A percentile compares a stretch with the other conserved stretches of the same genome.
phyloP scores from a whole-genome alignment of 306 rosid species.

The Pueraria montana region DNA sequence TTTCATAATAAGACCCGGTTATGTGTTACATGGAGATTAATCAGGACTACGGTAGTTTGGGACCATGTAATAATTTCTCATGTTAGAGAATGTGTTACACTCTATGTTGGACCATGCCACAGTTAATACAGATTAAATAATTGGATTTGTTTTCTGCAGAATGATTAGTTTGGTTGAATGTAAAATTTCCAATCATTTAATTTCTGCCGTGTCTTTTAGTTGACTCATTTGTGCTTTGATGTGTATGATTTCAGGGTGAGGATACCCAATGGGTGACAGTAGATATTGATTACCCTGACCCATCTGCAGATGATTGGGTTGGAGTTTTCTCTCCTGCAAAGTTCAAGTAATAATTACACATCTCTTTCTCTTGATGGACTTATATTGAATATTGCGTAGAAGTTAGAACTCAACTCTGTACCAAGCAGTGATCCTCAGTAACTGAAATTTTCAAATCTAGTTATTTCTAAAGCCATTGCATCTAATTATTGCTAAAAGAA shows the following conservation, averaged over 20 bases:
- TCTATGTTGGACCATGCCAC: neutral
- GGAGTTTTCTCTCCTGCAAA: constrained; percentile 85
- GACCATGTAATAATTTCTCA: no score
- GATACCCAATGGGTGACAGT: constrained; percentile 72
- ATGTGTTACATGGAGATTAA: neutral
- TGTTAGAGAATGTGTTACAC: neutral
- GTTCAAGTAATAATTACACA: constrained; percentile 64
- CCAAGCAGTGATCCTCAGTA: no score
- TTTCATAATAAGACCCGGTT: neutral
- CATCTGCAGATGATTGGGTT: constrained; percentile 72
- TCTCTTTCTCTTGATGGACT: constrained; percentile 15
- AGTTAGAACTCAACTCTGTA: neutral
- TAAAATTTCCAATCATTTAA: constrained; percentile 15
- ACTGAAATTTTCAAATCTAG: no score
- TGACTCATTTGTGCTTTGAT: constrained; percentile 13
- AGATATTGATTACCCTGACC: constrained; percentile 54
- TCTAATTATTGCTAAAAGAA: neutral
- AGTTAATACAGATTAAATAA: neutral
- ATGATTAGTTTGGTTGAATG: neutral
- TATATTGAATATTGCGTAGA: neutral
- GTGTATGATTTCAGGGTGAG: constrained; percentile 68
- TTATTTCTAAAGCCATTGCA: no score
- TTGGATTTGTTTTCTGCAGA: neutral
- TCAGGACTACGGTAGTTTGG: no score
- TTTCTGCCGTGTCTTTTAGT: neutral